phyloP scores from a whole-genome alignment of 331 rosid species.

The Dryas integrifolia region DNA sequence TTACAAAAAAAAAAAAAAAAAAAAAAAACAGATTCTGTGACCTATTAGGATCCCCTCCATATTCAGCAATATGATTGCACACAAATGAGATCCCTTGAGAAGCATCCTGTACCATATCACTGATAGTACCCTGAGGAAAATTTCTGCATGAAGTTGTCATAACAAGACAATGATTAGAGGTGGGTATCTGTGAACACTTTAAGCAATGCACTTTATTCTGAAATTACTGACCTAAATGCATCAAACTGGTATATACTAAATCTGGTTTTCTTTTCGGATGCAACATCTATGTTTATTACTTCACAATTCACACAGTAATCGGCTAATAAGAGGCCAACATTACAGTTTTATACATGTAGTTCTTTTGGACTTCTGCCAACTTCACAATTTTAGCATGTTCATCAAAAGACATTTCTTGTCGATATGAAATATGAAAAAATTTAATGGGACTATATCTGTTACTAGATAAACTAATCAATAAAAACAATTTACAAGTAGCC shows the following conservation, averaged over 20 bases:
- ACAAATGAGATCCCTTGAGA: conserved; percentile 89
- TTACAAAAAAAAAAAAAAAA: neutral
- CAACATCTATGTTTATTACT: neutral
- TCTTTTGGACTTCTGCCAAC: too few relatives aligned
- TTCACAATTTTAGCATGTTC: too few relatives aligned
- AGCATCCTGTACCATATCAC: conserved; percentile 84
- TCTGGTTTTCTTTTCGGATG: neutral
- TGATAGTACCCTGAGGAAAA: conserved; percentile 91
- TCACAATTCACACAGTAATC: too few relatives aligned
- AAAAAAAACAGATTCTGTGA: conserved; percentile 2
- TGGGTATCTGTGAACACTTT: neutral
- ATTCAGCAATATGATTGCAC: conserved; percentile 82
- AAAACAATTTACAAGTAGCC: too few relatives aligned
- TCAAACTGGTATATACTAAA: neutral
- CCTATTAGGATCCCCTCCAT: conserved; percentile 96
- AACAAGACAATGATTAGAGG: conserved; percentile 22
- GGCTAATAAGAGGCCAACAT: too few relatives aligned
- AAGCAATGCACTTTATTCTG: conserved; percentile 15
- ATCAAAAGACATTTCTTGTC: too few relatives aligned
- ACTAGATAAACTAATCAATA: too few relatives aligned
- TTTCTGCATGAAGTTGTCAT: conserved; percentile 55
- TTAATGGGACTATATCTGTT: too few relatives aligned
- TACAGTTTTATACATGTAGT: too few relatives aligned
- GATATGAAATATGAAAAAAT: too few relatives aligned
- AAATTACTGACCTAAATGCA: neutral